These are phyloP conservation scores for Leucocoprinus birnbaumii DNA, from an alignment of 768 basidiomycete genomes.

Conservation along the genomic window DNA sequence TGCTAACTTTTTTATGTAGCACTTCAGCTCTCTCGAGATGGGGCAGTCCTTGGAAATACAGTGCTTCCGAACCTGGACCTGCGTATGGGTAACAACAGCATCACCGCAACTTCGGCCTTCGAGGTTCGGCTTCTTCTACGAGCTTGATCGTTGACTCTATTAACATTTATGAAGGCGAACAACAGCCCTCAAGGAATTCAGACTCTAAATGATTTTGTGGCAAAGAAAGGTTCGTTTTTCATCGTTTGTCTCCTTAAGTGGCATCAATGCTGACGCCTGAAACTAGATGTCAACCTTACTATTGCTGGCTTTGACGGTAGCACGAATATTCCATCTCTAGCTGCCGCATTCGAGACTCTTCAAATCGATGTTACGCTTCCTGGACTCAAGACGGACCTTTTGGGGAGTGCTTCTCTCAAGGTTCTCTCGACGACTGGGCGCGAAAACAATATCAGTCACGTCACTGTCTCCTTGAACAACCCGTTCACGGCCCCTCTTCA, in stretches of 20 bases:
- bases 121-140: constrained; percentile 32
- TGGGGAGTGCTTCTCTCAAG: constrained; percentile 53
- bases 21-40: constrained; percentile 53
- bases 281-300: constrained; percentile 48
- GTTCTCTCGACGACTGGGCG: constrained; percentile 65
- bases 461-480: constrained; percentile 59
- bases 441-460: constrained; percentile 61
- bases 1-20: constrained; percentile 26
- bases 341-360: constrained; percentile 59
- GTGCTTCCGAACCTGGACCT: constrained; percentile 59
- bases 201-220: constrained; percentile 68
- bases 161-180: constrained; percentile 44
- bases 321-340: constrained; percentile 55
- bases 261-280: neutral
- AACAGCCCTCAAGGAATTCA: constrained; percentile 53
- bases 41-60: constrained; percentile 54
- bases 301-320: constrained; percentile 62
- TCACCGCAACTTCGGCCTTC: constrained; percentile 49
- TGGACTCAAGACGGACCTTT: constrained; percentile 52
- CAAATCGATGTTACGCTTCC: constrained; percentile 56
- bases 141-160: neutral
- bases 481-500: constrained; percentile 62
- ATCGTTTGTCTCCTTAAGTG: neutral
- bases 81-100: constrained; percentile 55
- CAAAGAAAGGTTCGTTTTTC: constrained; percentile 42